Evolutionary conservation across 129 eudicot species (phyloP).

Genomic region (Heracleum sosnowskyi): DNA sequence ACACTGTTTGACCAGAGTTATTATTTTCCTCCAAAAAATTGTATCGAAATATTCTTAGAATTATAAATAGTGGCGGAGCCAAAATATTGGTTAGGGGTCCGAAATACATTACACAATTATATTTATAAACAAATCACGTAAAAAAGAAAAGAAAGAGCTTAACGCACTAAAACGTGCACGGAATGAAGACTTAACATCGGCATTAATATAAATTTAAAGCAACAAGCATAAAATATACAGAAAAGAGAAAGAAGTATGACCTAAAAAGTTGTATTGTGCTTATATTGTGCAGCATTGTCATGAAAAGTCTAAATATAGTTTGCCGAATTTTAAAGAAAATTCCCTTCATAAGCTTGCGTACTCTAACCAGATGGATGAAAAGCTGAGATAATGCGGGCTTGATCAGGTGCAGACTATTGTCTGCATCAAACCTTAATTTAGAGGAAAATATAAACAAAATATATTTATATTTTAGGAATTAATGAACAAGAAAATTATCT

Average conservation of each 20-base stretch:
- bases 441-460: not conserved
- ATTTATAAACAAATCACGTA: not conserved
- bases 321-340: not conserved
- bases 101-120: not conserved
- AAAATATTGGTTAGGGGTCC: not conserved
- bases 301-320: not conserved
- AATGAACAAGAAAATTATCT: not conserved
- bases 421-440: slow-evolving; percentile 32
- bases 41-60: slow-evolving; percentile 3
- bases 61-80: not conserved
- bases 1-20: not conserved
- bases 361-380: slow-evolving; percentile 63
- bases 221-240: not conserved
- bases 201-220: not conserved
- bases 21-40: not conserved
- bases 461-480: not conserved
- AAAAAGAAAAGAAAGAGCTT: not conserved
- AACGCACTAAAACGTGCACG: not conserved
- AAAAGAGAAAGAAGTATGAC: not conserved
- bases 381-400: slow-evolving; percentile 76
- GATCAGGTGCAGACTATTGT: slow-evolving; percentile 77
- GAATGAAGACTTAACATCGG: not conserved
- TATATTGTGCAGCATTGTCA: too few relatives aligned
- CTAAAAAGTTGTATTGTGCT: not conserved
- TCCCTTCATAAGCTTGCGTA: slow-evolving; percentile 30